Evolutionary conservation across 2,329 filamentous ascomycete genomes (phyloP), one percentile per base, ranked within the genome.

Genomic region (Fusarium globosum): DNA sequence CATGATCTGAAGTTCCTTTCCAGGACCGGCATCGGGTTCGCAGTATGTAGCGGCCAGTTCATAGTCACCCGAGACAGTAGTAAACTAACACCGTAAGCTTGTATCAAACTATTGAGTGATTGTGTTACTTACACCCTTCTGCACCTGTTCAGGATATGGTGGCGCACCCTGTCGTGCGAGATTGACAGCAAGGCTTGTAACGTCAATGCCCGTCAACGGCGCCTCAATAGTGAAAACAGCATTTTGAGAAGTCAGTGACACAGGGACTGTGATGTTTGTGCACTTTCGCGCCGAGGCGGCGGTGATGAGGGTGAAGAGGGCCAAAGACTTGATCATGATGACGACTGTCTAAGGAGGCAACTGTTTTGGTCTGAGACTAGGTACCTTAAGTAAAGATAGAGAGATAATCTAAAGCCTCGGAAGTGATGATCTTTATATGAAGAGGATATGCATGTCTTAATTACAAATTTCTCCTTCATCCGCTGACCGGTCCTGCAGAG

Each of bases 11-110:
- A 85, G 66, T 28, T 78, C 72, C 20, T 76, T 42, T 58, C 83
- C 78, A 16, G 85, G 80, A 15, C 83, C 85, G 11, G 74, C 75
- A 66, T 87, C 84, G 1, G 91, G 90, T 60, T 85, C 81, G 80
- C 91, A 93, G 82, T 91, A 91, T 15, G 88, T 89, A 0, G 89
- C 87, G 9, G 85, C 87, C 53, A 93, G 87, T 9, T 87, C 79
- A 81, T 91, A 92, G 30, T 81, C 83, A 38, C 88, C 88, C 4
- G 82, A 78, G 21, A 90, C 80, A 2, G 85, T 88, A 35, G 82
- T 76, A 74, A 88, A 89, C 83, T 86, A n/a, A 18, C 18, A 21
- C 8, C 18, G 13, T 75, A 30, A 76, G 72, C 41, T 23, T 16
- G 5, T 43, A 9, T 45, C 13, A 9, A 23, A 20, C 5, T 18